phyloP scores from a whole-genome alignment of 2,329 filamentous ascomycete genomes.

The Cercospora sojina region DNA sequence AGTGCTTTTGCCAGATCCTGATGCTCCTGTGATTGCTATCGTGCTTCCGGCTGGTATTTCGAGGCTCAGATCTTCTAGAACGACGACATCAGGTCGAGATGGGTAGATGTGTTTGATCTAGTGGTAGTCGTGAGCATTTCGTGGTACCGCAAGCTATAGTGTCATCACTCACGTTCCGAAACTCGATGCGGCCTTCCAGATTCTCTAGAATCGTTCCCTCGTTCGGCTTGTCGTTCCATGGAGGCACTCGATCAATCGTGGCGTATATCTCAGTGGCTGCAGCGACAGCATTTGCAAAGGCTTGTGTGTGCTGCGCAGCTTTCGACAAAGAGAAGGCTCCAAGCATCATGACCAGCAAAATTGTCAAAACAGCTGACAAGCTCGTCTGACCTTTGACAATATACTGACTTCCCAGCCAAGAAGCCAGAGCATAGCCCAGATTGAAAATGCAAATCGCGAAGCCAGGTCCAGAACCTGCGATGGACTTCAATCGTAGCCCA shows the following conservation, averaged over 20 bases:
- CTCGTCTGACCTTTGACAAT: slow-evolving; percentile 64
- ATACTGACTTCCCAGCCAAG: slow-evolving; percentile 82
- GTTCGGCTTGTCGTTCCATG: slow-evolving; percentile 71
- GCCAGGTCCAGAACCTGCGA: slow-evolving; percentile 74
- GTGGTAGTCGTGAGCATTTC: slow-evolving; percentile 33
- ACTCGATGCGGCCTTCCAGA: slow-evolving; percentile 75
- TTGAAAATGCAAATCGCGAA: slow-evolving; percentile 81
- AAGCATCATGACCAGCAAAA: slow-evolving; percentile 87
- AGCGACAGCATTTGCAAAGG: slow-evolving; percentile 78
- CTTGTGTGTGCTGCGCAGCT: slow-evolving; percentile 78
- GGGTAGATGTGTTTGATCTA: slow-evolving; percentile 86
- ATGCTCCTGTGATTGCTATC: slow-evolving; percentile 51
- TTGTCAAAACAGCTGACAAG: slow-evolving; percentile 73
- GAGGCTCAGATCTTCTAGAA: slow-evolving; percentile 81
- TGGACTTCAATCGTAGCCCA: slow-evolving; percentile 72
- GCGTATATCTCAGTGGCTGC: slow-evolving; percentile 89
- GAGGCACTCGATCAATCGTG: slow-evolving; percentile 85
- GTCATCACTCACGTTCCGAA: slow-evolving; percentile 57
- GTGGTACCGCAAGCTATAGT: background rate
- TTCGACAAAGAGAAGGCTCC: slow-evolving; percentile 90
- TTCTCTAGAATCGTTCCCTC: slow-evolving; percentile 68
- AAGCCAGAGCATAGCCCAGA: slow-evolving; percentile 80
- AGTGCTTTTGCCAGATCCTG: slow-evolving; percentile 50
- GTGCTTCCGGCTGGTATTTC: slow-evolving; percentile 77
- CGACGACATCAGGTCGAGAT: slow-evolving; percentile 81